phyloP scores from a whole-genome alignment of 2,329 filamentous ascomycete genomes.

The Monosporascus sp. region DNA sequence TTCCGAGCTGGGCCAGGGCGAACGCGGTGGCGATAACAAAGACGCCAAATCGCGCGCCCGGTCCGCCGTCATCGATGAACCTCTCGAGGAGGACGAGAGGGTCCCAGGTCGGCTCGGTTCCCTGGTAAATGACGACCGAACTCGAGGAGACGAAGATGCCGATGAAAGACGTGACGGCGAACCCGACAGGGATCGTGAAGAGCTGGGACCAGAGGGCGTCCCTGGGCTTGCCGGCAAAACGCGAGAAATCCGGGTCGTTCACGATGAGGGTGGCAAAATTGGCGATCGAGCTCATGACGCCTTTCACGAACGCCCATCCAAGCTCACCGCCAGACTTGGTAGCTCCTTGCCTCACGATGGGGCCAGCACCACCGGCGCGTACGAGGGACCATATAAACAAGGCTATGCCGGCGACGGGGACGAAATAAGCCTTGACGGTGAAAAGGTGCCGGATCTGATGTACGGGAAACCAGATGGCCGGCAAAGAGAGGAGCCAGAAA shows the following conservation, averaged over 20 bases:
- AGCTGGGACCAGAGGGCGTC: slow-evolving; percentile 81
- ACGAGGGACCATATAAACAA: slow-evolving; percentile 87
- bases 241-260: slow-evolving; percentile 78
- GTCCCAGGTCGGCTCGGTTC: slow-evolving; percentile 64
- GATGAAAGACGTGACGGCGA: slow-evolving; percentile 78
- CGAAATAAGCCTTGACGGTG: slow-evolving; percentile 82
- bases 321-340: slow-evolving; percentile 62
- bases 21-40: slow-evolving; percentile 70
- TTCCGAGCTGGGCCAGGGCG: slow-evolving; percentile 75
- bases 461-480: slow-evolving; percentile 84
- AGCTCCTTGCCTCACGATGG: slow-evolving; percentile 68
- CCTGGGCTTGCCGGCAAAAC: slow-evolving; percentile 71
- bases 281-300: slow-evolving; percentile 83
- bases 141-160: slow-evolving; percentile 74
- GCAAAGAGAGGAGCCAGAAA: slow-evolving; percentile 77
- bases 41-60: slow-evolving; percentile 66
- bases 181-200: slow-evolving; percentile 65
- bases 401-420: slow-evolving; percentile 75
- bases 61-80: slow-evolving; percentile 65
- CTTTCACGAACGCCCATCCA: slow-evolving; percentile 77
- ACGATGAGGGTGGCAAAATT: slow-evolving; percentile 88
- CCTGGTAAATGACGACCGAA: slow-evolving; percentile 62
- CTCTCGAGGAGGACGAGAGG: slow-evolving; percentile 61
- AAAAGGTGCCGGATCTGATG: slow-evolving; percentile 87
- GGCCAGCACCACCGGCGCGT: slow-evolving; percentile 76